phyloP scores from a whole-genome alignment of 2,329 filamentous ascomycete species.

The Monilinia fructigena region DNA sequence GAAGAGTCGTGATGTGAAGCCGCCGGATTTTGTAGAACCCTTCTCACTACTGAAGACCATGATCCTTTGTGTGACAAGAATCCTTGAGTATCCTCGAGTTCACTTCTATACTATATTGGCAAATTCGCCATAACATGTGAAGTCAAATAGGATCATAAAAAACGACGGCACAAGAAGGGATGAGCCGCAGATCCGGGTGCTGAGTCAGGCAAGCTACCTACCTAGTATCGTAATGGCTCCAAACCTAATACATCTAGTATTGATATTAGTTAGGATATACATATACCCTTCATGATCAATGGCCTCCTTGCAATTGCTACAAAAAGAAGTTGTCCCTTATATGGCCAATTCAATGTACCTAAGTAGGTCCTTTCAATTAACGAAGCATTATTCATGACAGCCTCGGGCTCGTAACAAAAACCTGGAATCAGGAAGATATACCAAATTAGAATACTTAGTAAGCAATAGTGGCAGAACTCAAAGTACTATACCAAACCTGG shows the following conservation, averaged over 20 bases:
- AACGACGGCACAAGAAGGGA: constrained; percentile 8
- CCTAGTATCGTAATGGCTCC: constrained; percentile 13
- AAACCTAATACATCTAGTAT: background rate
- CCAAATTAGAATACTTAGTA: constrained; percentile 8
- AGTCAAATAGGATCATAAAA: background rate
- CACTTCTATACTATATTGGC: background rate
- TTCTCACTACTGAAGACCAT: constrained; percentile 9
- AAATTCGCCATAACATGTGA: background rate
- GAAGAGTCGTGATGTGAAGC: constrained; percentile 17
- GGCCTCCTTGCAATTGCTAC: too few species aligned
- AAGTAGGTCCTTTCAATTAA: background rate
- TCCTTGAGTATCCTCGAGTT: background rate
- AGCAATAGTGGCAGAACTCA: background rate
- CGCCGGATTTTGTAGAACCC: constrained; percentile 3
- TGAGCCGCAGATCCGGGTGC: constrained; percentile 9
- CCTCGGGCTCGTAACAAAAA: background rate
- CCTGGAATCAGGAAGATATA: background rate
- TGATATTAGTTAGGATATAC: background rate
- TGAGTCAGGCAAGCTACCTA: constrained; percentile 19
- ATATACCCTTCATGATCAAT: background rate
- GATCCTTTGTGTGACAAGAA: background rate
- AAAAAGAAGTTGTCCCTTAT: background rate
- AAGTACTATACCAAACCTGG: background rate
- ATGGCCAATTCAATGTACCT: background rate
- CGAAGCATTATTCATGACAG: background rate